Evolutionary conservation across 371 early-diverging fungal species (phyloP), one percentile per base, ranked within the genome.

Genomic region (Choanephora cucurbitarum): DNA sequence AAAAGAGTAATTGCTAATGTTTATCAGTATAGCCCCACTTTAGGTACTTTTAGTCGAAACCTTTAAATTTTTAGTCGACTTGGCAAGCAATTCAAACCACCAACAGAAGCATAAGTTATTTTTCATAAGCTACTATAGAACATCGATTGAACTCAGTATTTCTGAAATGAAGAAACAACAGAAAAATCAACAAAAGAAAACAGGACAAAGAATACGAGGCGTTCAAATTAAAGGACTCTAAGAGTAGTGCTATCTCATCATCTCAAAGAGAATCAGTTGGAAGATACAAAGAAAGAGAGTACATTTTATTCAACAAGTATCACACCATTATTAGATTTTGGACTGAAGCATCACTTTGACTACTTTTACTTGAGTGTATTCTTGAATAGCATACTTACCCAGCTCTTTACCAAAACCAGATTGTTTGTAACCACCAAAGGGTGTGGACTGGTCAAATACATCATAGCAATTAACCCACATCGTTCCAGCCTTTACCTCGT

Each of bases 371-470:
- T 80, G 80, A 40, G 82, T 76, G 65, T 85, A 92, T 59, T 89
- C 88, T 49, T 80, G 73, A 49, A 92, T 65, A 18, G 89, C 82
- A 65, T 88, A 85, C 44, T 84, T 78, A 37, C 92, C 92, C 9
- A 89, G 77, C 57, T 92, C 92, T 45, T 88, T 85, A 54, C 92
- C 92, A 55, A 90, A 83, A 18, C 97, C 97, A 41, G 87, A 85
- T 73, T 88, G 80, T 75, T 93, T 94, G 70, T 85, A 87, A 1
- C 96, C 96, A 60, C 96, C 96, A 69, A 93, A 93, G 3, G 95
- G 93, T 69, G 90, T 79, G 32, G 75, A 66, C 51, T 72, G 70
- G 58, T 71, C 72, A 57, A 73, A 75, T 5, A 73, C 64, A 59
- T 72, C 72, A 51, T 58, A 75, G 47, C 68, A 72, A 46, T 78